Evolutionary conservation across 441 rosid species (phyloP).

Genomic region (Hura crepitans): DNA sequence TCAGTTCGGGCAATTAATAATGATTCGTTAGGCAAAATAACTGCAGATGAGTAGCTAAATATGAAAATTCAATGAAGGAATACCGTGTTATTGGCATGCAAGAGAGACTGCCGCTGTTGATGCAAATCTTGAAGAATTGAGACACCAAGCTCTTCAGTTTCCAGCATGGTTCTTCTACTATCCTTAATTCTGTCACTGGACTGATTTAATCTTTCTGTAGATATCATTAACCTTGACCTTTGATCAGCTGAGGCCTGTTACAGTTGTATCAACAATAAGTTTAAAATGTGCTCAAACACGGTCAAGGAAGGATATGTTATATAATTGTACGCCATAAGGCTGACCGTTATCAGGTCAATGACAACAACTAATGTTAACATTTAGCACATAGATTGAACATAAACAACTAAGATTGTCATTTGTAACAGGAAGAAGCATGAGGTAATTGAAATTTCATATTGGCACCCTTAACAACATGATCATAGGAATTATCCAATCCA

Average conservation of each 20-base stretch:
- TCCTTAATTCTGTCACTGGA: conserved; percentile 74
- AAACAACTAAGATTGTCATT: not conserved
- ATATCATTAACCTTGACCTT: conserved; percentile 71
- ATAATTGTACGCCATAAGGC: not conserved
- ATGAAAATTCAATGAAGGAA: not conserved
- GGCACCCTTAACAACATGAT: conserved; percentile 1
- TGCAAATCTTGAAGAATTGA: conserved; percentile 93
- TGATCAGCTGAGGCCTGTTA: conserved; percentile 88
- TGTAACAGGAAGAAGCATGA: not conserved
- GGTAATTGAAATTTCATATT: not conserved
- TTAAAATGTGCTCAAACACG: conserved; percentile 6
- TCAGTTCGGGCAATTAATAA: not conserved
- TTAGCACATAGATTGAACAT: not conserved
- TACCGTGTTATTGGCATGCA: conserved; percentile 73
- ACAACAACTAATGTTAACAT: not conserved
- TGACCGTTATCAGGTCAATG: not conserved
- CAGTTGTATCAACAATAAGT: conserved; percentile 15
- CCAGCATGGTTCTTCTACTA: conserved; percentile 84
- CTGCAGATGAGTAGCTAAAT: not conserved
- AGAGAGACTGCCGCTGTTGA: conserved; percentile 80
- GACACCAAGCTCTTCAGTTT: conserved; percentile 97
- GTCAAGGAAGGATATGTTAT: not conserved
- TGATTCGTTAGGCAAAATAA: not conserved
- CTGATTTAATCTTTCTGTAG: conserved; percentile 68
- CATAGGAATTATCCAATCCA: not conserved